Evolutionary conservation across 164 flowering plant species (phyloP).

Genomic region (Santalum album): DNA sequence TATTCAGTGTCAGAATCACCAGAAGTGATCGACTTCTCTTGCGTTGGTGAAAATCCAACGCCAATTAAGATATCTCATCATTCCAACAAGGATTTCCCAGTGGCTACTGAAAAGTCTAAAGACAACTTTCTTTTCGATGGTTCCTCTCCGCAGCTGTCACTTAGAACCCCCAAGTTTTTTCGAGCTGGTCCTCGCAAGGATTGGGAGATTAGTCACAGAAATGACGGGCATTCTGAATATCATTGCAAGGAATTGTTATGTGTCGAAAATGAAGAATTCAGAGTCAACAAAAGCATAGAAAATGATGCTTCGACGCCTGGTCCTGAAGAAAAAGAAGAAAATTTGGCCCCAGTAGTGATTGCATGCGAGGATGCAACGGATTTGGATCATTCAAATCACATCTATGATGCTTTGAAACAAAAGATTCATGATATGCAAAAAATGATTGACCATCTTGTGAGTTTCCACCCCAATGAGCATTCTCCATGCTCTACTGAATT

Average conservation of each 20-base stretch:
- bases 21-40: constrained; percentile 20
- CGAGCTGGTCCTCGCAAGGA: constrained; percentile 31
- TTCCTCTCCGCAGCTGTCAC: constrained; percentile 20
- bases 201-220: constrained; percentile 21
- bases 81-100: constrained; percentile 9
- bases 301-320: constrained; percentile 2
- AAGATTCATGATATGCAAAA: constrained; percentile 32
- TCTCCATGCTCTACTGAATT: constrained; percentile 26
- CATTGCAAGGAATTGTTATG: constrained; percentile 63
- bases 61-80: constrained; percentile 13
- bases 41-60: constrained; percentile 18
- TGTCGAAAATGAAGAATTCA: constrained; percentile 39
- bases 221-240: constrained; percentile 10
- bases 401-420: constrained; percentile 25
- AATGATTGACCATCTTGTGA: constrained; percentile 25
- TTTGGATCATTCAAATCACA: constrained; percentile 8
- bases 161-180: constrained; percentile 25
- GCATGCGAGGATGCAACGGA: constrained; percentile 17
- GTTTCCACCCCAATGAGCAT: constrained; percentile 24
- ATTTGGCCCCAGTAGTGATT: constrained; percentile 10
- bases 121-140: constrained; percentile 33
- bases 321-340: constrained; percentile 20
- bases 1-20: constrained; percentile 28
- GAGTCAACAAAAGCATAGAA: constrained; percentile 13
- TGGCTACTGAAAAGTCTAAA: constrained; percentile 25